Evolutionary conservation across 768 basidiomycete species (phyloP), one percentile per base, ranked within the genome.

Genomic region (Coprinellus micaceus): DNA sequence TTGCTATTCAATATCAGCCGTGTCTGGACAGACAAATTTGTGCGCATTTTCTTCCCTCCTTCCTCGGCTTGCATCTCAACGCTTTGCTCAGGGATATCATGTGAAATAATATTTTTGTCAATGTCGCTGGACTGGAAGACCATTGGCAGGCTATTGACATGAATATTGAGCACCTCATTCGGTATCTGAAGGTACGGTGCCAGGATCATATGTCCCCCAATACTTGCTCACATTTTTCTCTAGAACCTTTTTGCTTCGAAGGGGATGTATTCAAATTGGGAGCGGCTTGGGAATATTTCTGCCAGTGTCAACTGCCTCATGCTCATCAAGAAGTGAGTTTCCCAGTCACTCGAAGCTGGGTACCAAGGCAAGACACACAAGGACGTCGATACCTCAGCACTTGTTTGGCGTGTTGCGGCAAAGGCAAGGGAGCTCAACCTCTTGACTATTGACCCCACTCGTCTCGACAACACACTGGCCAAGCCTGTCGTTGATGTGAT

Each of bases 231-330:
- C n/a, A n/a, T n/a, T n/a, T 13, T 33, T 33, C 33, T 6, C 6
- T 28, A 72, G 67, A 30, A 29, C 5, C 56, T 71, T 2, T 67
- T 66, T 65, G 37, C 65, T 36, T 39, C 66, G 4, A 74, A 75
- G 41, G 74, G 72, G 0, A 22, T 74, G 0, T 65, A 67, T 37
- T 54, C 63, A 0, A 64, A 56, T 2, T 76, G 74, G 71, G 68
- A 73, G 25, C 45, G 59, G 0, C 57, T 74, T 0, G 71, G 67
- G 0, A 55, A 74, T 17, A 70, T 74, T 17, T 71, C 71, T 0
- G 70, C 72, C 0, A 53, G 54, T 0, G 52, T 74, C 0, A 58
- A 66, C 3, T 60, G 66, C 9, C 54, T 77, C 0, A 64, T 70
- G n/a, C 26, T 6, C 0, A 60, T 75, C 39, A 68, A 69, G 26